Conservation (phyloP, 2,329 filamentous ascomycete species). For the Emergomyces pasteurianus region DNA sequence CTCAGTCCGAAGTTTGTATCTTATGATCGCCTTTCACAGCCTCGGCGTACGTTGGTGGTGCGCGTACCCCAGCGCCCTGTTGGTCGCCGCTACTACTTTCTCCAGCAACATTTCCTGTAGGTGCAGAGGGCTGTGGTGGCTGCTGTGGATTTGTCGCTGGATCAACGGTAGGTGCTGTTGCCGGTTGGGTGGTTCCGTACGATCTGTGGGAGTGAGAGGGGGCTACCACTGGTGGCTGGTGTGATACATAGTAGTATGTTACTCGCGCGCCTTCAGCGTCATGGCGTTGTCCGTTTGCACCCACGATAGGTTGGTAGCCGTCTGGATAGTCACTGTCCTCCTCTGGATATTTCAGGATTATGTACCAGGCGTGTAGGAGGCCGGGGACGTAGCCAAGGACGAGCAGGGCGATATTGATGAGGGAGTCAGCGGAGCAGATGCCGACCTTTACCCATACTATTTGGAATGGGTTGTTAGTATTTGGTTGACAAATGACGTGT, state of each 20-base stretch:
- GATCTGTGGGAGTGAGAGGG: conserved; percentile 16
- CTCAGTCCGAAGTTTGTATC: conserved; percentile 49
- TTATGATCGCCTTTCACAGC: conserved; percentile 86
- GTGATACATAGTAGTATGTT: conserved; percentile 65
- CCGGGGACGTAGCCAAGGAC: conserved; percentile 69
- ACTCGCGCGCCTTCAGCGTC: conserved; percentile 39
- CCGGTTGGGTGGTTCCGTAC: conserved; percentile 30
- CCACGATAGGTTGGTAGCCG: conserved; percentile 52
- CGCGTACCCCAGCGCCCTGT: conserved; percentile 27
- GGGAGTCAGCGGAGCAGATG: conserved; percentile 78
- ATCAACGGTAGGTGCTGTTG: conserved; percentile 18
- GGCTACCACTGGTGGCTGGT: conserved; percentile 24
- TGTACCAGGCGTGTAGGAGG: conserved; percentile 94
- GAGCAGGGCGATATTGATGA: conserved; percentile 93
- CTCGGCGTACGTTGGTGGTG: conserved; percentile 78
- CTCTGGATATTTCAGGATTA: conserved; percentile 84
- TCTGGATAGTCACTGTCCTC: conserved; percentile 45
- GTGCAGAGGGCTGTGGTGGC: conserved; percentile 11
- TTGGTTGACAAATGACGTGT: neutral
- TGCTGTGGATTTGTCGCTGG: conserved; percentile 16
- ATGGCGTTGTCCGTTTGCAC: conserved; percentile 36
- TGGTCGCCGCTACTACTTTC: conserved; percentile 21
- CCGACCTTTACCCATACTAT: conserved; percentile 94
- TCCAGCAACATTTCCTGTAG: conserved; percentile 4
- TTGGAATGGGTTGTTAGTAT: conserved; percentile 1